Evolutionary conservation across 495 filamentous ascomycete species (phyloP), one percentile per base, ranked within the genome.

Genomic region (Penicillium nucicola): DNA sequence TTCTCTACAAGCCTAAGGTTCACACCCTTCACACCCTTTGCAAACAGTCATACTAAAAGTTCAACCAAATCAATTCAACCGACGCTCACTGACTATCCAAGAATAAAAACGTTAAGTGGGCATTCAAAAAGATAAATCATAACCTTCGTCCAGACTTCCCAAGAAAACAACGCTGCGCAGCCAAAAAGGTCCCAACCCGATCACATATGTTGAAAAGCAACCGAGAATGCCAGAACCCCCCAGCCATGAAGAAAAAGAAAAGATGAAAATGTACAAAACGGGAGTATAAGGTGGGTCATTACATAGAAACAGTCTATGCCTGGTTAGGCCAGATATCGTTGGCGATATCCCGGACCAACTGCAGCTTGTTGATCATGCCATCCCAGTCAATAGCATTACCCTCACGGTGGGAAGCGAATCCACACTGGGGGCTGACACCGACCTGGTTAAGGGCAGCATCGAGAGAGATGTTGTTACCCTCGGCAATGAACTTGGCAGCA

Each of bases 361-460:
- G 71, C 50, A 90, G 61, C 71, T 89, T 90, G 56, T 76, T 78
- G 57, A 85, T 81, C 84, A 89, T 84, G 34, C 86, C 85, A 8
- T 86, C 75, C 50, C 77, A 67, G 36, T 74, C 77, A 30, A 89
- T 71, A 11, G 79, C 77, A 52, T 89, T 89, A 0, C 85, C 87
- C 53, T 74, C 82, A 51, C 80, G 77, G 60, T 88, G 85, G 15
- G 82, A 87, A 37, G 84, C 86, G 65, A 91, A 91, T 9, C 88
- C 88, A 67, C 88, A 92, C 73, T 92, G 87, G 0, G 87, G 88
- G 65, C 83, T 87, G 36, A 90, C 79, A 53, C 77, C 79, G 33
- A 90, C 70, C 53, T 85, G 81, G 64, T 84, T 78, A 17, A 91
- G 68, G 0, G 85, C 86, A 62, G 86, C 79, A 60, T 85, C 79